Percentiles rank a stretch among this genome's conserved stretches.
Conservation (phyloP, 768 basidiomycete species). For the Podaxis carcinomalis region DNA sequence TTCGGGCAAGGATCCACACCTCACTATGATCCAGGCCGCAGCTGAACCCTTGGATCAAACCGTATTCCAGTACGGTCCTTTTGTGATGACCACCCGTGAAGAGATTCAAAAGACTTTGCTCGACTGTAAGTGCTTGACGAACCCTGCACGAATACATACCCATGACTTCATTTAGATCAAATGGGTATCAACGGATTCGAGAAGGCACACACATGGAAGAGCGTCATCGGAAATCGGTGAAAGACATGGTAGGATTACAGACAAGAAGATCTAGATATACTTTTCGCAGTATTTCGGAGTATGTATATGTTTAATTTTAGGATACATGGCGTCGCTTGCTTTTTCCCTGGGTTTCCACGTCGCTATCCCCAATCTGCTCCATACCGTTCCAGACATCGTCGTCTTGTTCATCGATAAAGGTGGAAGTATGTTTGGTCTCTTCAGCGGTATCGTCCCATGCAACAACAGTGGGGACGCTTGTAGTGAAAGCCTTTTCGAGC, state of each 20-base stretch:
- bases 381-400: conserved; percentile 71
- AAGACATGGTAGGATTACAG: background rate
- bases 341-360: conserved; percentile 9
- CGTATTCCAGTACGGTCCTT: conserved; percentile 84
- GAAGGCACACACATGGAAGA: conserved; percentile 82
- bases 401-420: conserved; percentile 50
- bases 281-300: background rate
- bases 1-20: background rate
- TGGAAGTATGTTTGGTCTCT: conserved; percentile 22
- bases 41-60: conserved; percentile 88
- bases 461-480: conserved; percentile 55
- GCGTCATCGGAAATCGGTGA: conserved; percentile 59
- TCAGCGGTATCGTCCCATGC: conserved; percentile 49
- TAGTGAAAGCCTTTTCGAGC: conserved; percentile 60
- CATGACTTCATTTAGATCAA: conserved; percentile 46
- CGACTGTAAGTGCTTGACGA: conserved; percentile 54
- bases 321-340: conserved; percentile 12
- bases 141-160: background rate
- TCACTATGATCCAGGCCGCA: conserved; percentile 46
- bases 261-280: background rate
- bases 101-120: conserved; percentile 80
- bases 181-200: conserved; percentile 85
- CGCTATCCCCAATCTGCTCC: conserved; percentile 38
- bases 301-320: background rate
- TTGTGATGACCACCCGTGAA: conserved; percentile 78